Base-by-base conservation (phyloP, 83 land plant species). In the Diphasiastrum complanatum region DNA sequence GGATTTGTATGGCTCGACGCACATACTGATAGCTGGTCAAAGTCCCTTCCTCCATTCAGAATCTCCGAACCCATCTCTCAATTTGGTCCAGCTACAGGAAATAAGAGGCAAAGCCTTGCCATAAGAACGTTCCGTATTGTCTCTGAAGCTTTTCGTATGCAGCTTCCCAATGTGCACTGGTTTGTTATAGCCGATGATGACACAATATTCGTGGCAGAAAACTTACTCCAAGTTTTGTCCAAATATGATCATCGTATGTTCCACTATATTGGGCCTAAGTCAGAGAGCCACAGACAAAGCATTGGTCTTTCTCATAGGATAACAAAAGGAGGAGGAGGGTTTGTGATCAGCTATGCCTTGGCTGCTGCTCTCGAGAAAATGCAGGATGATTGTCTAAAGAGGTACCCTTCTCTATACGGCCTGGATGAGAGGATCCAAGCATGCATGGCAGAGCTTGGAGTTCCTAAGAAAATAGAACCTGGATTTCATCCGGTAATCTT, bases 401-500 rank as follows among this genome's bases (percentile, higher is more conserved):
- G 97, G 5, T 91, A 91, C 74, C 51, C 75, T 1, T 1, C 12
- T 2, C 74, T 91, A 27, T 87, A 79, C 53, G 95, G 97, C 40
- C 78, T 85, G 51, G 97, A 91, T 67, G 77, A 78, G 36, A 71
- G 87, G 41, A 69, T 91, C 2, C 80, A 75, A 43, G 86, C 87
- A 6, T 91, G 97, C 67, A 14, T 87, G 1, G 51, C 72, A 20
- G 97, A 91, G 58, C 64, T 91, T 12, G 97, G 97, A 1, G 77
- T 87, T 1, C 81, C 85, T 0, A 69, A 87, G 14, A 82, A 86
- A 5, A 61, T 40, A 12, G 87, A 91, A 37, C 81, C 64, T 2
- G 97, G 97, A 0, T 91, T 91, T 60, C 97, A 91, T 50, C 97
- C 86, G 97, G 97, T 86, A 73, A n/a, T n/a, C n/a, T n/a, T n/a